Base-by-base conservation (phyloP, 306 rosid species). In the Cyamopsis tetragonoloba region DNA sequence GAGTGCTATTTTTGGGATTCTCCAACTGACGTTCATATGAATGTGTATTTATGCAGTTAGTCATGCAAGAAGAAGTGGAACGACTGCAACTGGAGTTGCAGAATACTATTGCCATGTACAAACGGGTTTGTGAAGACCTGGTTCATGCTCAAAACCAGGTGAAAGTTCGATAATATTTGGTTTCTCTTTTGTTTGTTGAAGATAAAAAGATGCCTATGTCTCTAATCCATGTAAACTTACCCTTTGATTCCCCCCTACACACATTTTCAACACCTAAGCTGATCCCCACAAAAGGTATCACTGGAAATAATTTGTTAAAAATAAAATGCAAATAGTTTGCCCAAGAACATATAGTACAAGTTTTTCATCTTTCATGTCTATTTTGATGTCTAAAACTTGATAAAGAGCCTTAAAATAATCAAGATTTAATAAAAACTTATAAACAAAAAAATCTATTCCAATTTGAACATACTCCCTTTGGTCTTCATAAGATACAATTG, bases 91-190 rank as follows among this genome's bases (percentile, higher is more conserved):
- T 67, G 73, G 97, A 93, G 79, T 79, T 93, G 74, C 96, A 80
- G 71, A 83, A 71, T 80, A 86, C 96, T 6, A 63, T 86, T 75
- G 66, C 84, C 76, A 73, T 89, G 98, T 88, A 93, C 63, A 84
- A 73, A 82, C 81, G 75, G 30, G 87, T 83, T 31, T 88, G 98
- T 75, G 86, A 77, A 84, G 97, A 88, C 42, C 79, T 93, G 79
- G 96, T 68, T 56, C 87, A 68, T 61, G 81, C 87, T 71, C 91
- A 89, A 74, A 84, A 46, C 67, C 81, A 86, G 95, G 98, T 93
- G 68, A 80, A 85, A 74, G 58, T 28, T 66, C 58, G 78, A 66
- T 41, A 50, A 30, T 63, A 41, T 65, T 42, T 51, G 30, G 12
- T 32, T 59, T 77, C 61, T 41, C 69, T 24, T 48, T 47, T 73